Evolutionary conservation across 495 filamentous ascomycete genomes (phyloP), one percentile per base, ranked within the genome.

Genomic region (Chaetomium fimeti): DNA sequence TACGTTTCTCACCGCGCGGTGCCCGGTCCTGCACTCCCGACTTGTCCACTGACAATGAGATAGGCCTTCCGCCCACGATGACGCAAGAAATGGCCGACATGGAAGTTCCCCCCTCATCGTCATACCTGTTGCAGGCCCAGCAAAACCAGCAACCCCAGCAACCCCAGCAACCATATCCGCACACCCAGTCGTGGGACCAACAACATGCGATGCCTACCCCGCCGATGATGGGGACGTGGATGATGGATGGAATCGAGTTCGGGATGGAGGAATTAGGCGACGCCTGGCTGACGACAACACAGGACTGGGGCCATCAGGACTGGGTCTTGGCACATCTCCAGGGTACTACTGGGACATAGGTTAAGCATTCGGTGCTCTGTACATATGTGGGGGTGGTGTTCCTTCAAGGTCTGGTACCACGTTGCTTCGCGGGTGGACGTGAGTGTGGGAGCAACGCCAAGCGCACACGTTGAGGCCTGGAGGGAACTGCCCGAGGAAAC

Each of bases 251-350:
- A 0, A 18, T 66, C 3, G 51, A 61, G 11, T 24, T 61, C 6
- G 24, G 12, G 20, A 57, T 52, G 11, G 57, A 66, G 7, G 40
- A 40, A 5, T 28, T 66, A 9, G 58, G 57, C n/a, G 51, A 61
- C 6, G 57, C 63, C 29, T 66, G 63, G 63, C 16, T 61, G 57
- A 43, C 29, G 57, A 43, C 29, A 4, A 61, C 28, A 20, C 63
- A 66, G 57, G 57, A 66, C 48, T 61, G 24, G 15, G 63, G 63
- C 11, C 54, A 61, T 3, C 42, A 42, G 12, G 24, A 61, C 47
- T 66, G 63, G 63, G 57, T 64, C 22, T 16, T 64, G 62, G 22
- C 51, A 8, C 40, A 54, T 4, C 24, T 49, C 6, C 2, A n/a
- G 45, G 18, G 15, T 18, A 11, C 13, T 18, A 6, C 40, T 43